These are phyloP conservation scores for Zygosaccharomyces gambellarensis DNA, from an alignment of 805 yeast species.

Conservation along the genomic window DNA sequence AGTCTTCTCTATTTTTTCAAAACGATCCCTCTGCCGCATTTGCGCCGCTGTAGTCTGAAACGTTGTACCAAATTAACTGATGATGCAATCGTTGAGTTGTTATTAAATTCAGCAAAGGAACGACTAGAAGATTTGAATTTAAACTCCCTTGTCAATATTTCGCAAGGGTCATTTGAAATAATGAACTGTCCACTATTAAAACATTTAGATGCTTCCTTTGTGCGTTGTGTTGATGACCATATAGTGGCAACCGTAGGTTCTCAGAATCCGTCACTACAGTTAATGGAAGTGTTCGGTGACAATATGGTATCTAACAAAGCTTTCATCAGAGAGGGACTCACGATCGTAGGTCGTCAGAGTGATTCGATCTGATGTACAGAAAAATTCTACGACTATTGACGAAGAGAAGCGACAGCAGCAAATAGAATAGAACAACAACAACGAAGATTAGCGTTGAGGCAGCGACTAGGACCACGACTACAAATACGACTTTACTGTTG, in stretches of 20 bases:
- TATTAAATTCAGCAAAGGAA: slow-evolving; percentile 52
- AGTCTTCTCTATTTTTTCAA: slow-evolving; percentile 58
- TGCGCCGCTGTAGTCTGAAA: slow-evolving; percentile 54
- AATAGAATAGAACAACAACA: neutral
- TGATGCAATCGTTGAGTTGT: slow-evolving; percentile 51
- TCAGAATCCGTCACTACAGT: slow-evolving; percentile 55
- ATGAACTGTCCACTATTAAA: slow-evolving; percentile 56
- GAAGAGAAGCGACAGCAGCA: neutral
- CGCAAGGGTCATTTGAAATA: slow-evolving; percentile 47
- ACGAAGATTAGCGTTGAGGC: neutral
- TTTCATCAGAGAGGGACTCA: slow-evolving; percentile 47
- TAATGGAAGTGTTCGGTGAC: slow-evolving; percentile 78
- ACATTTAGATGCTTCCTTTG: slow-evolving; percentile 72
- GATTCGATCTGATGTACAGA: slow-evolving; percentile 42
- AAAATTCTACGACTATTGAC: neutral
- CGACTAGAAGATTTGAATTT: slow-evolving; percentile 67
- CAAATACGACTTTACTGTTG: neutral
- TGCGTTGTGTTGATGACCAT: slow-evolving; percentile 67
- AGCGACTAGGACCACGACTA: neutral
- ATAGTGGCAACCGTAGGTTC: slow-evolving; percentile 53
- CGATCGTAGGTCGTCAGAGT: slow-evolving; percentile 70
- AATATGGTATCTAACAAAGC: slow-evolving; percentile 61
- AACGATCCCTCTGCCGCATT: slow-evolving; percentile 45
- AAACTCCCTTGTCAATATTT: slow-evolving; percentile 63
- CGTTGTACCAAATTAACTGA: slow-evolving; percentile 67